Conservation (phyloP, 169 alveolate species). For the Babesia bovis region DNA sequence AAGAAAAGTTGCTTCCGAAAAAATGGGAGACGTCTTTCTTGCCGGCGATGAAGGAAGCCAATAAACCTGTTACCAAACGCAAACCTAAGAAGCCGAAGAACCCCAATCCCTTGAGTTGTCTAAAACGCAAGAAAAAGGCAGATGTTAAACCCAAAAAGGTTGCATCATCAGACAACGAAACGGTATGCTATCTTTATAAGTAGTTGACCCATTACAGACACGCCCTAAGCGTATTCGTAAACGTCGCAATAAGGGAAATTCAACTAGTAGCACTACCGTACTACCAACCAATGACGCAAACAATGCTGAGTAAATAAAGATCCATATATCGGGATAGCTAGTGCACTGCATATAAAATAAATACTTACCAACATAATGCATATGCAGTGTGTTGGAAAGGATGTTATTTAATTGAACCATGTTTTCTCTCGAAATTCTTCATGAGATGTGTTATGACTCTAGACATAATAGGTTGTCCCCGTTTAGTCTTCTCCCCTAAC, state of each 20-base stretch:
- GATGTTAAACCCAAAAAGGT: neutral
- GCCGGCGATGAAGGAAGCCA: conserved; percentile 7
- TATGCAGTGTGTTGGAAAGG: neutral
- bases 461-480: conserved; percentile 67
- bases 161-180: neutral
- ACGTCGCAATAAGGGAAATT: conserved; percentile 14
- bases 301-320: neutral
- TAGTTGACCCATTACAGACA: neutral
- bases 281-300: neutral
- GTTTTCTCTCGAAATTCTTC: conserved; percentile 43
- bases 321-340: neutral
- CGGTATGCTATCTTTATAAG: neutral
- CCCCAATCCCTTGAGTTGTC: conserved; percentile 68
- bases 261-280: neutral
- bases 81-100: conserved; percentile 25
- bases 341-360: neutral
- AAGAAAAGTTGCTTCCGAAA: conserved; percentile 35
- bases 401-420: neutral
- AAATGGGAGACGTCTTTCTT: conserved; percentile 45
- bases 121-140: conserved; percentile 29
- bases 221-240: conserved; percentile 28
- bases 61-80: neutral
- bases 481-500: conserved; percentile 52
- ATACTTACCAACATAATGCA: too few species aligned
- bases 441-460: conserved; percentile 54